Base-by-base conservation (phyloP, 1,284 basidiomycete species). In the Moniliophthora roreri region DNA sequence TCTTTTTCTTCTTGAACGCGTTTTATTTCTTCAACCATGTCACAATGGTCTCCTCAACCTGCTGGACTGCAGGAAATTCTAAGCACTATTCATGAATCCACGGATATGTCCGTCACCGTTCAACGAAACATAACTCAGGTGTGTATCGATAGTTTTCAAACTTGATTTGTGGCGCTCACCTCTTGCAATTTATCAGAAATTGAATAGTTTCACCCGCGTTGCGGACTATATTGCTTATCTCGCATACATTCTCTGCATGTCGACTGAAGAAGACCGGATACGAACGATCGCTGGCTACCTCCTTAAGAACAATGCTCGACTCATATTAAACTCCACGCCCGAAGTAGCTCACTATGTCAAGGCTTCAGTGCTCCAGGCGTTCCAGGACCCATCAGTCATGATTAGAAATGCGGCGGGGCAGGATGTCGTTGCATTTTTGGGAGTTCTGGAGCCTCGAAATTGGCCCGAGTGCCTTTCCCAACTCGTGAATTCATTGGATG, bases 201-300 rank as follows among this genome's bases (percentile, higher is more conserved):
- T 96, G 56, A 92, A 93, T 68, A 83, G 80, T 62, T 95, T 95
- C 71, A 91, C 91, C 69, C 85, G 85, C 65, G 85, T 89, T 55
- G 91, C 94, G 51, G 93, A 96, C 72, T 99, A 98, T 71, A 90
- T 96, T 59, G 95, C 91, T 60, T 99, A 99, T 81, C 86, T 99
- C 57, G 91, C 91, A 41, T 93, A 96, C 70, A 94, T 98, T 73
- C 84, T 97, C 58, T 87, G 91, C 48, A 80, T 82, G 44, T 72
- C 93, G 77, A 79, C 86, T 1, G 78, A 98, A 72, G 89, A 95
- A 62, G 90, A 93, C 63, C 88, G 90, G 41, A 93, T 96, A 66
- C 84, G 96, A 53, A 92, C 93, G 55, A 95, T 98, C 70, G 95
- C 97, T 28, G 97, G 96, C 51, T 91, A 98, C 63, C 81, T 99